A percentile compares a stretch with the other conserved stretches of the same genome.
Evolutionary conservation across 441 rosid species (phyloP).

Genomic region (Euphorbia celastroides): DNA sequence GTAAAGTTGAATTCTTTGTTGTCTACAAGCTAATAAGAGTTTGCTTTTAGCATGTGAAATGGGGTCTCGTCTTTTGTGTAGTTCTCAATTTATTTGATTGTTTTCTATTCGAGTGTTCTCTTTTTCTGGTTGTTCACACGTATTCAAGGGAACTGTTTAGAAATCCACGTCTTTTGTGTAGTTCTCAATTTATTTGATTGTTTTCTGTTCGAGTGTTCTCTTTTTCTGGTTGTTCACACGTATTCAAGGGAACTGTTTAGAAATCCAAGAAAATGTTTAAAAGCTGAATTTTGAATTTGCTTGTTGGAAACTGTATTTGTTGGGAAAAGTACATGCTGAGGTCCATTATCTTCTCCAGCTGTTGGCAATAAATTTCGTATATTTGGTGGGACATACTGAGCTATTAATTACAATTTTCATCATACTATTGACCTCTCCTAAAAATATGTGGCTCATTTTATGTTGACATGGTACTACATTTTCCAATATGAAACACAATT

Average conservation of each 20-base stretch:
- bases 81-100: too few species aligned
- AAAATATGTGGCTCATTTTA: too few species aligned
- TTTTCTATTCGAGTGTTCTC: too few species aligned
- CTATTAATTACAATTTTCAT: too few species aligned
- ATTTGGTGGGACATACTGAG: not conserved
- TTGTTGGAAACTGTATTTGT: too few species aligned
- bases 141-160: too few species aligned
- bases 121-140: too few species aligned
- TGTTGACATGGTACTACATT: too few species aligned
- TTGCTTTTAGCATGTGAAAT: too few species aligned
- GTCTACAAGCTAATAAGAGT: not conserved
- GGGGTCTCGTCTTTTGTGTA: too few species aligned
- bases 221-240: not conserved
- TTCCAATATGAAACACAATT: too few species aligned
- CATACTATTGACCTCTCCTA: too few species aligned
- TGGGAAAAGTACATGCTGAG: not conserved
- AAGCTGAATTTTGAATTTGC: not conserved
- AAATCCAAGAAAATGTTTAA: not conserved
- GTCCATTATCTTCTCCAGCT: not conserved
- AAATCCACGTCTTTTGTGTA: not conserved
- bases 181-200: not conserved
- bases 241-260: not conserved
- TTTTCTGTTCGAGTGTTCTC: not conserved
- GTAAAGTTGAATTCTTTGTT: conserved; percentile 1
- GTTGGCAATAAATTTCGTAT: not conserved